Conservation (phyloP, 257 asterid species). For the Euphrasia confusa region DNA sequence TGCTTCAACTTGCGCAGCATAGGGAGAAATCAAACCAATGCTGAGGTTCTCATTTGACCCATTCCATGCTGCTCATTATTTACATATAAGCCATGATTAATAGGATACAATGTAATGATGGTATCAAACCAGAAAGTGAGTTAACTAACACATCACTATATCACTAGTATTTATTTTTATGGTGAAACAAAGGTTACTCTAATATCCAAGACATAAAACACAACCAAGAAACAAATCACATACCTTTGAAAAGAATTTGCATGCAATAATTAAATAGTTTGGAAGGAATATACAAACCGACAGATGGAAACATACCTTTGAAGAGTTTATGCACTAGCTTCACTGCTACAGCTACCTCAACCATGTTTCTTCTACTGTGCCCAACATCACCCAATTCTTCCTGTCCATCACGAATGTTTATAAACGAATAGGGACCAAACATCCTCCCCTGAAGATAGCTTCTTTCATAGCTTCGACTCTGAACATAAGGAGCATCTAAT, state of each 20-base stretch:
- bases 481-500: constrained; percentile 41
- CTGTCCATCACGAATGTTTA: constrained; percentile 39
- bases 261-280: background rate
- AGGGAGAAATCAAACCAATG: constrained; percentile 68
- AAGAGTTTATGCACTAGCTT: constrained; percentile 46
- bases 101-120: background rate
- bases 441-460: constrained; percentile 38
- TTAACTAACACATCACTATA: no score
- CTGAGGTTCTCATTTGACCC: constrained; percentile 37
- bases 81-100: background rate
- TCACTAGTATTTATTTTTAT: no score
- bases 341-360: constrained; percentile 55
- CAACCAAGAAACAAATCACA: no score
- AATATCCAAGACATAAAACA: no score
- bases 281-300: background rate
- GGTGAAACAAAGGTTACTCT: no score
- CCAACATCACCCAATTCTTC: constrained; percentile 49
- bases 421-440: constrained; percentile 65
- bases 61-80: constrained; percentile 40
- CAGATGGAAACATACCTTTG: constrained; percentile 33
- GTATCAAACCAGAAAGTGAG: no score
- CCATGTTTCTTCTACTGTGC: constrained; percentile 51
- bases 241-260: background rate
- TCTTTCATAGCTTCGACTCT: constrained; percentile 25
- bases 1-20: constrained; percentile 60